Evolutionary conservation across 202 grass and related monocot genomes (phyloP).

Genomic region (Musa balbisiana): DNA sequence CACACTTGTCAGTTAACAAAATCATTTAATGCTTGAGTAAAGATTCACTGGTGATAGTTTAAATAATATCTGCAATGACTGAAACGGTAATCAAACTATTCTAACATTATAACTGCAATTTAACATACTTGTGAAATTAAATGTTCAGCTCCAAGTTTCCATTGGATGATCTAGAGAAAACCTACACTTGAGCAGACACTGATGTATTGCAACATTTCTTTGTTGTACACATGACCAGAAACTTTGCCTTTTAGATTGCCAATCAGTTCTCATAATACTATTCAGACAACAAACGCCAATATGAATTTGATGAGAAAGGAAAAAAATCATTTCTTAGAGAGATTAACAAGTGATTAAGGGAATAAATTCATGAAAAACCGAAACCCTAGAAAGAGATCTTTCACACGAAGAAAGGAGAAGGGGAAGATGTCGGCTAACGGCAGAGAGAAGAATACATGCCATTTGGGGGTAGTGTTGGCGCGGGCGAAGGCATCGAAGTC

Average conservation of each 20-base stretch:
- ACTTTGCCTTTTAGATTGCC: not conserved
- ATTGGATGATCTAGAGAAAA: too few species aligned
- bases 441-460: slow-evolving; percentile 22
- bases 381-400: not conserved
- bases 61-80: not conserved
- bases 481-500: slow-evolving; percentile 71
- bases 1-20: not conserved
- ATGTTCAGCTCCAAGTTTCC: not conserved
- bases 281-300: not conserved
- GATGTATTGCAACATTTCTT: not conserved
- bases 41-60: not conserved
- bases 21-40: not conserved
- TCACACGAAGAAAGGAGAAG: not conserved
- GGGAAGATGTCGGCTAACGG: not conserved
- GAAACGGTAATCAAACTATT: too few species aligned
- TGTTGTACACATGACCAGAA: not conserved
- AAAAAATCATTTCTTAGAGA: not conserved
- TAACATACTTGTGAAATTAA: not conserved
- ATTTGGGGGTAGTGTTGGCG: slow-evolving; percentile 48
- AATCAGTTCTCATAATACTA: not conserved
- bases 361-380: not conserved
- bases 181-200: too few species aligned
- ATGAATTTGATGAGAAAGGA: not conserved
- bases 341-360: not conserved
- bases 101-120: too few species aligned